A percentile compares a stretch with the other conserved stretches of the same genome.
Conservation (phyloP, 2,329 filamentous ascomycete genomes). For the Colletotrichum cuscutae region DNA sequence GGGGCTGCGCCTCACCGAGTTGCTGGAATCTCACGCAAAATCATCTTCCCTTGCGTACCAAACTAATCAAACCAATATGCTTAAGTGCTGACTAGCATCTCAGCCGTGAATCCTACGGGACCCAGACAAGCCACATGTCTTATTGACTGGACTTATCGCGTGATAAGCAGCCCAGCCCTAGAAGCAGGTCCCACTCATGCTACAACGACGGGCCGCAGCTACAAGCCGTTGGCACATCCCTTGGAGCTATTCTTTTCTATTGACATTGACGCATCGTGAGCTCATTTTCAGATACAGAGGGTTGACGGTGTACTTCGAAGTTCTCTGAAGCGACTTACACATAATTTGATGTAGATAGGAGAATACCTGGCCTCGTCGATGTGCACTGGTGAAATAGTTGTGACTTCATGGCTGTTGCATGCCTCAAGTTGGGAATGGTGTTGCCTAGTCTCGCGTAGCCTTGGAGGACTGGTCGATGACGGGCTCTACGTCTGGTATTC, state of each 20-base stretch:
- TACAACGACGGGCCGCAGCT: neutral
- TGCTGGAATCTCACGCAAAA: neutral
- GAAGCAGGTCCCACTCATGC: neutral
- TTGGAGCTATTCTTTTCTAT: neutral
- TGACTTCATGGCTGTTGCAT: neutral
- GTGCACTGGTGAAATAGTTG: too few relatives aligned
- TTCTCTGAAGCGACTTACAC: neutral
- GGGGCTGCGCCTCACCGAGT: neutral
- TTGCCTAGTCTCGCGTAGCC: neutral
- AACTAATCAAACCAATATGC: neutral
- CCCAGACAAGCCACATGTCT: neutral
- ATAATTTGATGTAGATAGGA: too few relatives aligned
- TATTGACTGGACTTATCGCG: neutral
- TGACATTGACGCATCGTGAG: neutral
- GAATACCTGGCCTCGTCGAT: too few relatives aligned
- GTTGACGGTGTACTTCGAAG: neutral
- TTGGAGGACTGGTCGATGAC: neutral
- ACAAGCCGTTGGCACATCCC: neutral
- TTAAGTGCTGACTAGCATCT: neutral
- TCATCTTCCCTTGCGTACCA: too few relatives aligned
- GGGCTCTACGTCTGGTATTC: neutral
- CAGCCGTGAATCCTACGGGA: neutral
- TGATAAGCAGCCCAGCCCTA: neutral
- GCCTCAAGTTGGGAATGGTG: neutral
- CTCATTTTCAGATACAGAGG: neutral